Evolutionary conservation across 805 yeast genomes (phyloP), one percentile per base, ranked within the genome.

Genomic region (Groenewaldozyma tartarivorans): DNA sequence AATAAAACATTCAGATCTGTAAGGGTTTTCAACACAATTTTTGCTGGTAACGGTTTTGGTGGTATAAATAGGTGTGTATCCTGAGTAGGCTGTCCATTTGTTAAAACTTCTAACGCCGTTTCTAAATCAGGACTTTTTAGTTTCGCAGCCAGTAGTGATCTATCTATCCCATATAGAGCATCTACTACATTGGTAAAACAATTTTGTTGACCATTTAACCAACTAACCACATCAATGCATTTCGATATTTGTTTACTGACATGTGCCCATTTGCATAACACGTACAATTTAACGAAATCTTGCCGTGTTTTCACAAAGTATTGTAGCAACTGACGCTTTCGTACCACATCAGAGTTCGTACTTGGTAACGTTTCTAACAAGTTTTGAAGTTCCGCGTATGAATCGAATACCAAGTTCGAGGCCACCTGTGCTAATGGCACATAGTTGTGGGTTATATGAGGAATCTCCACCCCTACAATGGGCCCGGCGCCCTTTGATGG

Each of bases 61-160:
- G 72, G 67, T 3, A 79, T 60, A 47, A 76, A 74, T 48, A 71
- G 72, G 55, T 81, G 77, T 0, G 81, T 68, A 2, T 86, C 79
- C 31, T 83, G 67, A 30, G 74, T 77, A 1, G 96, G 95, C 46
- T 81, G 66, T 3, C 95, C 94, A 31, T 74, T 68, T 32, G 77
- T 74, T 41, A 88, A 66, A 0, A 92, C 95, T 55, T 90, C 94
- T 49, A 90, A 64, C 1, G 95, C 85, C 0, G 97, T 88, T 19
- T 78, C 71, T 17, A 92, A 59, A 60, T 92, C 99, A 0, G 95
- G 92, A 58, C 86, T 85, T 4, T 96, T 95, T 40, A 90, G 63
- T 54, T 94, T 88, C 0, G 98, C 97, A 21, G 87, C 83, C 1
- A 86, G 74, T 48, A 83, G 61, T n/a, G 80, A 75, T 39, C 77